phyloP scores from a whole-genome alignment of 2,329 filamentous ascomycete genomes.

The Cladophialophora psammophila region DNA sequence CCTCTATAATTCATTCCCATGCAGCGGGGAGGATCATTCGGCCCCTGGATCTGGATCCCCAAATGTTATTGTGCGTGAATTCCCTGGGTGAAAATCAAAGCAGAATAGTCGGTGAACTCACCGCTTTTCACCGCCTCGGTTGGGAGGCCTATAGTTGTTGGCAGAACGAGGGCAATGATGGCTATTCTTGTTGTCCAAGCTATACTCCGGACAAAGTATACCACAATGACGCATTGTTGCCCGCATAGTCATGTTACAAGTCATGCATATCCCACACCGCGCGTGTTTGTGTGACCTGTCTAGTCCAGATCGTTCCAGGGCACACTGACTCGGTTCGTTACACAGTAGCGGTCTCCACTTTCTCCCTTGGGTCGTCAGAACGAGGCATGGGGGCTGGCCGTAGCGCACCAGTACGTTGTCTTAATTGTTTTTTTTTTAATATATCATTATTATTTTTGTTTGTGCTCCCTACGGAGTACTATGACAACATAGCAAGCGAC shows the following conservation, averaged over 20 bases:
- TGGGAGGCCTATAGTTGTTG: constrained; percentile 8
- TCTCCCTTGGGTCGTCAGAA: background rate
- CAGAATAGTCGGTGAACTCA: constrained; percentile 30
- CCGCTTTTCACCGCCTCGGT: constrained; percentile 29
- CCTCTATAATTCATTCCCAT: constrained; percentile 4
- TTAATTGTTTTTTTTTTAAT: background rate
- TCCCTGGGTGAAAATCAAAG: background rate
- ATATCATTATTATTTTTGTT: too few relatives aligned
- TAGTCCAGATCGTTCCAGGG: constrained; percentile 13
- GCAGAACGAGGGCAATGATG: constrained; percentile 5
- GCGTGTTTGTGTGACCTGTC: constrained; percentile 23
- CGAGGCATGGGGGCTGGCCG: background rate
- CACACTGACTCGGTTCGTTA: constrained; percentile 17
- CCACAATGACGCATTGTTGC: constrained; percentile 2
- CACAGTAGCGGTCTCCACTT: constrained; percentile 8
- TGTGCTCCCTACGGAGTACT: constrained; percentile 5
- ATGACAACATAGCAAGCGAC: background rate
- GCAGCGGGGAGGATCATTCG: constrained; percentile 2
- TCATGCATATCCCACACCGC: constrained; percentile 15
- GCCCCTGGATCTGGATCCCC: background rate
- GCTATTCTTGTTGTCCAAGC: constrained; percentile 11
- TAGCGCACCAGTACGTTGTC: constrained; percentile 11
- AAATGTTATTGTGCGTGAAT: constrained; percentile 7
- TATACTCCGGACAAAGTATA: constrained; percentile 3
- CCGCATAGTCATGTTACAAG: constrained; percentile 12